Conservation (phyloP, 768 basidiomycete genomes). For the Clitopilus hobsonii region DNA sequence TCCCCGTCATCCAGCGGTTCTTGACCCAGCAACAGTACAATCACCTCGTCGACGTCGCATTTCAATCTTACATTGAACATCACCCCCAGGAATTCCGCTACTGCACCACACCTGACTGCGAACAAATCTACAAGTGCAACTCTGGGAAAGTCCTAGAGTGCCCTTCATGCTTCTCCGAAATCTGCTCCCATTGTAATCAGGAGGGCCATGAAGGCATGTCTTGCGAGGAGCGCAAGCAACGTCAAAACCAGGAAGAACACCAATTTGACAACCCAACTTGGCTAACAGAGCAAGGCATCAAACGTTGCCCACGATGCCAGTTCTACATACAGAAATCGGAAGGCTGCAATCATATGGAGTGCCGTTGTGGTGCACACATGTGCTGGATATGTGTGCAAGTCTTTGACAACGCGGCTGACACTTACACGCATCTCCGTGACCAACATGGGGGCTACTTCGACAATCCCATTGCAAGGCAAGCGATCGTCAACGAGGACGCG, state of each 20-base stretch:
- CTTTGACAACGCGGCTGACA: conserved; percentile 20
- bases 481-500: background rate
- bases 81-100: conserved; percentile 55
- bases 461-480: background rate
- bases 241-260: conserved; percentile 32
- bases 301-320: conserved; percentile 42
- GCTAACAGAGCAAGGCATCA: conserved; percentile 31
- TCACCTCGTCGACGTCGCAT: conserved; percentile 50
- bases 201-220: conserved; percentile 48
- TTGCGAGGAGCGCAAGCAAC: conserved; percentile 33
- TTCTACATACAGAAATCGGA: conserved; percentile 43
- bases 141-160: conserved; percentile 32
- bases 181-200: conserved; percentile 46
- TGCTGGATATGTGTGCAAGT: conserved; percentile 50
- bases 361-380: conserved; percentile 46
- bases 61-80: conserved; percentile 47
- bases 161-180: conserved; percentile 44
- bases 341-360: conserved; percentile 54
- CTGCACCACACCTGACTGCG: conserved; percentile 72
- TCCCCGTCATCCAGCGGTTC: conserved; percentile 46
- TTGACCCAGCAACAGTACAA: conserved; percentile 47
- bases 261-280: conserved; percentile 37
- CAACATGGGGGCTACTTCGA: conserved; percentile 13
- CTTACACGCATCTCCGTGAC: conserved; percentile 7
- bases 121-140: conserved; percentile 51